Evolutionary conservation across 2,329 filamentous ascomycete genomes (phyloP).

Genomic region (Thermothelomyces thermophilus): DNA sequence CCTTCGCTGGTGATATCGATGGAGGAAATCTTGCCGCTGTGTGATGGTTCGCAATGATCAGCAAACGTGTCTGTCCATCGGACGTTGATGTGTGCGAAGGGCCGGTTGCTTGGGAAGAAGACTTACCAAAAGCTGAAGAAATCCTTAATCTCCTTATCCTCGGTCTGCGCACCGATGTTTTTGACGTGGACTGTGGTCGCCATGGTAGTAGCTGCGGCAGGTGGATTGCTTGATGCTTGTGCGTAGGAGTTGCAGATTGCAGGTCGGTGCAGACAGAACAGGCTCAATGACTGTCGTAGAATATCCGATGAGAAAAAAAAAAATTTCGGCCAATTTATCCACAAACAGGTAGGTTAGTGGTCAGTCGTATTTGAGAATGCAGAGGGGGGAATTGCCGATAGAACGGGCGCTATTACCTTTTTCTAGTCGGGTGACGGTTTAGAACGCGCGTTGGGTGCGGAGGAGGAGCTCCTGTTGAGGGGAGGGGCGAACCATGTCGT

Average conservation of each 20-base stretch:
- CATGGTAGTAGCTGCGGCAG: conserved; percentile 37
- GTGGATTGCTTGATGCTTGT: conserved; percentile 2
- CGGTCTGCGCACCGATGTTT: conserved; percentile 76
- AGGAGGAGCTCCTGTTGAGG: neutral
- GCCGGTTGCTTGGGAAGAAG: neutral
- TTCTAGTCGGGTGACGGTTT: conserved; percentile 1
- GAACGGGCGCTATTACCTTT: neutral
- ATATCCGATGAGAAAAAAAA: neutral
- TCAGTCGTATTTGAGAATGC: too few relatives aligned
- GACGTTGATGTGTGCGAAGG: neutral
- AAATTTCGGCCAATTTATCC: too few relatives aligned
- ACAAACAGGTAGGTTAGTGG: too few relatives aligned
- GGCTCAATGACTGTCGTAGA: neutral
- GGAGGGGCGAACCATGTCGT: conserved; percentile 17
- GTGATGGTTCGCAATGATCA: conserved; percentile 10
- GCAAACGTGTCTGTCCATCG: too few relatives aligned
- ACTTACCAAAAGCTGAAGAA: conserved; percentile 95
- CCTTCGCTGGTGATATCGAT: conserved; percentile 67
- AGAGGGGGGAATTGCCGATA: neutral
- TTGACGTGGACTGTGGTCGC: conserved; percentile 74
- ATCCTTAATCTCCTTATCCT: conserved; percentile 85
- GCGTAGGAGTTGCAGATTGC: neutral
- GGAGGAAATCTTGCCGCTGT: conserved; percentile 81
- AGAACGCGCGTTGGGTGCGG: conserved; percentile 15
- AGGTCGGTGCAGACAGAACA: too few relatives aligned